A percentile compares a stretch with the other conserved stretches of the same genome.
These are phyloP conservation scores for Taphrina deformans DNA, from an alignment of 1,139 yeast species.

Conservation along the genomic window DNA sequence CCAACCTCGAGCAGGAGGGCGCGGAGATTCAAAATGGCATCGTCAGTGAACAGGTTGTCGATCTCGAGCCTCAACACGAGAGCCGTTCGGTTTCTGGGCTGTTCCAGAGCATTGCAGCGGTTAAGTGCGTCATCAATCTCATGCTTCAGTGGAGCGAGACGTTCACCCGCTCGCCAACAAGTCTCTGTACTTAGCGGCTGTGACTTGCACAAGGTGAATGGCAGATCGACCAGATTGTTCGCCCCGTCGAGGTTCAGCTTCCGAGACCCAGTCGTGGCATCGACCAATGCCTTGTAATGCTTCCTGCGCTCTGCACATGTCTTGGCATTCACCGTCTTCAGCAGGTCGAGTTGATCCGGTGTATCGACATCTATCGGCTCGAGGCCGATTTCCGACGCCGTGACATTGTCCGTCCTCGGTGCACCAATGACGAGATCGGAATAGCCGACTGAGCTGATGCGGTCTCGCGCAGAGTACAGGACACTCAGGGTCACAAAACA, in stretches of 20 bases:
- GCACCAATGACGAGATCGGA: background rate
- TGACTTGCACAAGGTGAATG: background rate
- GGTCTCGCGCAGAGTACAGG: background rate
- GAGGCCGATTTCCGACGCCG: background rate
- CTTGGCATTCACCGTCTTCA: background rate
- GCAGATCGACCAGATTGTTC: background rate
- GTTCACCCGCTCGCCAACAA: conserved; percentile 1
- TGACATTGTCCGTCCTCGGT: background rate
- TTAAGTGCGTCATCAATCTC: background rate
- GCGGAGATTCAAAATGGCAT: conserved; percentile 4
- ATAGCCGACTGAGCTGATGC: background rate
- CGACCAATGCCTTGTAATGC: background rate
- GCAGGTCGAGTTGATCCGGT: background rate
- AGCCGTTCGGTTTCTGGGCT: conserved; percentile 8
- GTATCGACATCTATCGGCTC: background rate
- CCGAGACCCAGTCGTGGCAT: background rate
- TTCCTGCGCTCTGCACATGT: conserved; percentile 3
- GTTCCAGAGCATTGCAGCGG: conserved; percentile 8
- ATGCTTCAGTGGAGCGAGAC: background rate
- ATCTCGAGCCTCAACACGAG: conserved; percentile 20
- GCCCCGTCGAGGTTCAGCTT: background rate
- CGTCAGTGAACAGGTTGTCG: conserved; percentile 14
- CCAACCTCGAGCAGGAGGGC: conserved; percentile 20
- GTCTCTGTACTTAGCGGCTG: background rate
- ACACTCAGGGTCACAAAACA: background rate